Evolutionary conservation across 345 rosid species (phyloP), one percentile per base, ranked within the genome.

Genomic region (Citrus hindsii): DNA sequence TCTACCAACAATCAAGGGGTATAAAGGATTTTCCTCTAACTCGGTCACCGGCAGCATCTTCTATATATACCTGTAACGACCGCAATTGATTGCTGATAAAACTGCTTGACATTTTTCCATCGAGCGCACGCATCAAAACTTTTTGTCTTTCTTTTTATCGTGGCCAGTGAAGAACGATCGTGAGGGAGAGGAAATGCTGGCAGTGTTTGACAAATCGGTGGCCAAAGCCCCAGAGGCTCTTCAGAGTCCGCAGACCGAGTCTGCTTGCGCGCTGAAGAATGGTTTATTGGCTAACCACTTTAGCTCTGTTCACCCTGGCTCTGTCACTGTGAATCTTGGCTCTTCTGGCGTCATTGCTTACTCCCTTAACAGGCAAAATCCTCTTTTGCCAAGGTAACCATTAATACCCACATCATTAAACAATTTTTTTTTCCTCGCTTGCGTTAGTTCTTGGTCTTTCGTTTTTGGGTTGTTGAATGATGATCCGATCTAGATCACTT

Each of bases 131-230:
- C 3, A 48, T 30, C 55, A 22, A 22, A 18, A 21, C 14, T 22
- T 42, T 32, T 46, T 18, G 22, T 22, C 14, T 48, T n/a, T 55
- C 63, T 64, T 30, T 30, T 46, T 12, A 12, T 3, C 4, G 0
- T 1, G 18, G 16, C 22, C 69, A 33, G 53, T 22, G 76, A 71
- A 19, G 22, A 12, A 30, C 42, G 51, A 75, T 64, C 48, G 28
- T n/a, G 33, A 55, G 35, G 51, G 5, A 46, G 51, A 46, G 18
- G 80, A 84, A 83, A 96, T 94, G 99, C 46, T 96, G 79, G 99
- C 98, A 22, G 90, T 96, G 27, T 94, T 96, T 73, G 94, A 96
- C 69, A 94, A 90, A 66, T 84, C 95, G 67, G 97, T 92, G 82
- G 98, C 92, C 0, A 92, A 91, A 83, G 84, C 89, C 77, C 99